Base-by-base conservation (phyloP, 805 yeast genomes). In the Yarrowia alimentaria region DNA sequence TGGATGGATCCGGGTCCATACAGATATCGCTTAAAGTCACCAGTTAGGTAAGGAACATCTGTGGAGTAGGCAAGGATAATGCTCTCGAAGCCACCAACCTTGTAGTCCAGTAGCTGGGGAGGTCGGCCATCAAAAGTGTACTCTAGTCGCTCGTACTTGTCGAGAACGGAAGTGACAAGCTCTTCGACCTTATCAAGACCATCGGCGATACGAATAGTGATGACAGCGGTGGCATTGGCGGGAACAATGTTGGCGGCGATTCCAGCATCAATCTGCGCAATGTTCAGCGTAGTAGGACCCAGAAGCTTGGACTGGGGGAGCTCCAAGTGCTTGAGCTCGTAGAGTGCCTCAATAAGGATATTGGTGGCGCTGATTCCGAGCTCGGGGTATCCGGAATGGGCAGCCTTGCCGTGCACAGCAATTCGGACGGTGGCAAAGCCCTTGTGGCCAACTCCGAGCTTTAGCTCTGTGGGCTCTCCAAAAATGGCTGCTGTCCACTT, bases 401-500 rank as follows among this genome's bases (percentile, higher is more conserved):
- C 67, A 1, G 85, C 76, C 51, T 71, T 69, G 3, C 87, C 88
- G n/a, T 60, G 57, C n/a, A 74, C 77, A 13, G 61, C 54, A 19
- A 79, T 54, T 5, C 67, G 60, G 26, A 75, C 72, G 48, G 66
- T 57, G 34, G 68, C 75, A 28, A 71, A 66, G 12, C 87, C 87
- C 63, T 83, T 83, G 60, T 83, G 90, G 10, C 88, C 89, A 5
- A 75, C 76, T 11, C 84, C 86, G 16, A 83, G 68, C 58, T 78
- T 80, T 60, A 75, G 68, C 56, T 81, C 87, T 0, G 90, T 83
- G 9, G 90, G 90, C 62, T 83, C 90, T 10, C 89, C 89, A 65
- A 82, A 83, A 22, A 83, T 72, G 12, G 75, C 88, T 8, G 76
- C 57, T 9, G 77, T 76, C 85, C 85, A 82, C 7, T 64, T 60